Evolutionary conservation across 139 green algal genomes (phyloP).

Genomic region (Chlorella sp.): DNA sequence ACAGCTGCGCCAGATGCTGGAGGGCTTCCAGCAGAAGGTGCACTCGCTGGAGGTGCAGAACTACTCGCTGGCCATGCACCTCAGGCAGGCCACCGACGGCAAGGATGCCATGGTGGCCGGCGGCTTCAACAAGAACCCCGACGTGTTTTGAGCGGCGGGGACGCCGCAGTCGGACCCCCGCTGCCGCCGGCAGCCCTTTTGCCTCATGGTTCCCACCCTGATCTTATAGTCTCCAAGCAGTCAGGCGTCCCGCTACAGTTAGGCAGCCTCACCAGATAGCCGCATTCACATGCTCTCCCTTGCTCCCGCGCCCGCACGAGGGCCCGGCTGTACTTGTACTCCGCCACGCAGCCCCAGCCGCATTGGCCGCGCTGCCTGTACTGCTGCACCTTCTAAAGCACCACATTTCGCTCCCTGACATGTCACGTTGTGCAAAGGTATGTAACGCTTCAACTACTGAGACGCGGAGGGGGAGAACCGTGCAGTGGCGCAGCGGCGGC

Average conservation of each 20-base stretch:
- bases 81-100: slow-evolving; percentile 68
- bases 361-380: neutral
- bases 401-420: neutral
- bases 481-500: too few relatives aligned
- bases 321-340: neutral
- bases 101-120: slow-evolving; percentile 1
- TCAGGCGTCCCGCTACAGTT: neutral
- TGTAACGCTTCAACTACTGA: too few relatives aligned
- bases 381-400: neutral
- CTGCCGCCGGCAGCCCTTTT: too few relatives aligned
- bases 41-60: slow-evolving; percentile 80
- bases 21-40: slow-evolving; percentile 69
- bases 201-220: neutral
- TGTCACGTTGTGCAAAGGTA: neutral
- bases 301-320: neutral
- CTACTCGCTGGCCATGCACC: slow-evolving; percentile 81
- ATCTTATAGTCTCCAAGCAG: neutral
- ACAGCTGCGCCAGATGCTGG: slow-evolving; percentile 59
- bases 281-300: neutral
- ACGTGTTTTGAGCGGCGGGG: slow-evolving; percentile 76
- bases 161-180: too few relatives aligned
- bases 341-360: neutral
- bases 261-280: neutral
- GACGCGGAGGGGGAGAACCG: too few relatives aligned
- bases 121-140: slow-evolving; percentile 45